Evolutionary conservation across 805 yeast genomes (phyloP), one percentile per base, ranked within the genome.

Genomic region (Candida insectalens): DNA sequence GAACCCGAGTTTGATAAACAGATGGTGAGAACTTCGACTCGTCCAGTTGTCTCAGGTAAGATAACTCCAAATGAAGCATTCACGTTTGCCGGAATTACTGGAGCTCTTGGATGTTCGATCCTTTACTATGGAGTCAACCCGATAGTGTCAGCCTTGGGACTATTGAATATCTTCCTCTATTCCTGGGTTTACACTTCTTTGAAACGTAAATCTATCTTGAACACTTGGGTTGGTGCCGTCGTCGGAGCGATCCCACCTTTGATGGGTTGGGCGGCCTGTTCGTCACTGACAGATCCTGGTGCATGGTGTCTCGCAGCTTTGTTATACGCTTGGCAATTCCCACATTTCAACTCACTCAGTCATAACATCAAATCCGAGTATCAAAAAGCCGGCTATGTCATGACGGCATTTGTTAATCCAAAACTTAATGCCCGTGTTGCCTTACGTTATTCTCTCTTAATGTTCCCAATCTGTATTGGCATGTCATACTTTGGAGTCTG

Each of bases 141-240:
- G 3, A 71, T 78, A 0, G 97, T 92, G 1, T 83, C 96, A 0
- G 49, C 65, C 1, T 64, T 92, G n/a, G 97, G 96, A 3, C 69
- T 74, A 1, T 50, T 74, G 5, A 92, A 92, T 54, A 84, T 92
- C 33, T 74, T 71, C 1, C 66, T 92, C 8, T 92, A 92, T 50
- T 77, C 94, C 1, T 88, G 97, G 82, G 57, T 80, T 1, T 92
- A 92, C 60, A 92, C 98, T 0, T 80, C 96, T 0, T 60, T 92
- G 53, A 92, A 92, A 52, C 69, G 98, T 36, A 73, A 67, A 39
- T 77, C 83, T 17, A 89, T 92, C 33, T 54, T 83, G 27, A 92
- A 92, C 56, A 92, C 98, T 1, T 92, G 98, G 98, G 92, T 92
- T 3, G 98, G 98, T 14, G 98, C 98, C 0, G 55, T 92, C n/a